Evolutionary conservation across 805 yeast species (phyloP).

Genomic region (Metschnikowia santaceciliae): DNA sequence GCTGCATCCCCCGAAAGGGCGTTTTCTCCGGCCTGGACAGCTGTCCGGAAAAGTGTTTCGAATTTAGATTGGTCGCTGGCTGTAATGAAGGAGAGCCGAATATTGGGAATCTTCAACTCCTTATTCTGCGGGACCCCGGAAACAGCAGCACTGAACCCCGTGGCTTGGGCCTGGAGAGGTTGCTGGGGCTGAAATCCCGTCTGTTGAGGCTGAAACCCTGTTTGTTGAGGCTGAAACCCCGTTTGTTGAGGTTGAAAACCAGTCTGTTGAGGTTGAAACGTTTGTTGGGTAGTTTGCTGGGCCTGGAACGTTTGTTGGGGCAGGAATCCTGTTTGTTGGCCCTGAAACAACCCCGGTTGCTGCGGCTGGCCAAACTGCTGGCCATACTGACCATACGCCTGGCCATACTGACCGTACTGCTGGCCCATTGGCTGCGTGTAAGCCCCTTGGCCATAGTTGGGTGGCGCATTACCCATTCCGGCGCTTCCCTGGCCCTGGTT

Average conservation of each 20-base stretch:
- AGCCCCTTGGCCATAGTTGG: neutral
- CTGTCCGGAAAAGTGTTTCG: constrained; percentile 76
- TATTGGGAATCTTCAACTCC: constrained; percentile 63
- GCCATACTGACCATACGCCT: neutral
- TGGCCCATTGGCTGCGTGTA: neutral
- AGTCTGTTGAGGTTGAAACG: constrained; percentile 31
- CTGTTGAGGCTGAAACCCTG: constrained; percentile 23
- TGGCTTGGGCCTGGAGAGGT: constrained; percentile 39
- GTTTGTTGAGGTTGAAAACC: constrained; percentile 29
- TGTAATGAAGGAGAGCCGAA: constrained; percentile 79
- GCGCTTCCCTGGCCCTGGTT: neutral
- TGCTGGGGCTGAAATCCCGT: constrained; percentile 9
- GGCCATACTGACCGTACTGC: constrained; percentile 3
- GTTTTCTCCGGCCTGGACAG: constrained; percentile 68
- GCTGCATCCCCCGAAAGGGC: constrained; percentile 71
- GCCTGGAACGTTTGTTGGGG: constrained; percentile 26
- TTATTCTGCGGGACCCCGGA: constrained; percentile 49
- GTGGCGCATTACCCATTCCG: neutral
- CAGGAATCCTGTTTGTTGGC: constrained; percentile 37
- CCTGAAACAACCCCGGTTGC: constrained; percentile 14
- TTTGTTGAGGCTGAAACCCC: constrained; percentile 31
- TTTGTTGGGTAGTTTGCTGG: constrained; percentile 21
- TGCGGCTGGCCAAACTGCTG: constrained; percentile 15
- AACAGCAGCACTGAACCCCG: constrained; percentile 41
- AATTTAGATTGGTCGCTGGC: constrained; percentile 83